Conservation (phyloP, 2,329 filamentous ascomycete species). For the Phaeosphaeria sp. region DNA sequence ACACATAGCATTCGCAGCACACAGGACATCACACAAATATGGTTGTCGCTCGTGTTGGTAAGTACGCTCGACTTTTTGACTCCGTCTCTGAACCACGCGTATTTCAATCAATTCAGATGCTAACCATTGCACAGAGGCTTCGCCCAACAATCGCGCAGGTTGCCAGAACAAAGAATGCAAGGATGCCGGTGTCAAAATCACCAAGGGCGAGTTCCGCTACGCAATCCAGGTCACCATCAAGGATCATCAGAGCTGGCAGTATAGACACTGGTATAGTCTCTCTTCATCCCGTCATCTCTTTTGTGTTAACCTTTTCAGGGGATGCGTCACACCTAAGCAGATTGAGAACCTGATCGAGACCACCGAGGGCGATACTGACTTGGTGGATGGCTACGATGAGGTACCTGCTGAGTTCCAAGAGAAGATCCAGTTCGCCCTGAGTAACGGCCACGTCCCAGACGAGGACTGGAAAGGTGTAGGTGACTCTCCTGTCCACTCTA, state of each 20-base stretch:
- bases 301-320: conserved; percentile 63
- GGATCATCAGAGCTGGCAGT: conserved; percentile 70
- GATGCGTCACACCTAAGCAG: conserved; percentile 81
- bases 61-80: conserved; percentile 2
- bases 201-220: conserved; percentile 73
- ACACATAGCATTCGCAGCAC: neutral
- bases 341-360: conserved; percentile 69
- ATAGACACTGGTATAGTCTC: conserved; percentile 82
- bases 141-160: conserved; percentile 68
- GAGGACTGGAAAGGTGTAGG: conserved; percentile 90
- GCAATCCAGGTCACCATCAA: conserved; percentile 73
- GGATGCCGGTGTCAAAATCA: conserved; percentile 70
- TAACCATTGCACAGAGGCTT: conserved; percentile 24
- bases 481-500: conserved; percentile 15
- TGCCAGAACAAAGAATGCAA: conserved; percentile 80
- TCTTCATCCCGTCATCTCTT: neutral
- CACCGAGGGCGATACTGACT: conserved; percentile 65
- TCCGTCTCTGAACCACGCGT: neutral
- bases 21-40: conserved; percentile 19
- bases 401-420: conserved; percentile 70
- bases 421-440: conserved; percentile 75
- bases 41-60: conserved; percentile 38
- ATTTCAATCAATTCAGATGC: neutral
- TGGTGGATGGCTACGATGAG: conserved; percentile 83
- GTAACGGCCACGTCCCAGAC: conserved; percentile 79